These are phyloP conservation scores for Fusarium albidum DNA, from an alignment of 2,329 filamentous ascomycete genomes.

Conservation along the genomic window DNA sequence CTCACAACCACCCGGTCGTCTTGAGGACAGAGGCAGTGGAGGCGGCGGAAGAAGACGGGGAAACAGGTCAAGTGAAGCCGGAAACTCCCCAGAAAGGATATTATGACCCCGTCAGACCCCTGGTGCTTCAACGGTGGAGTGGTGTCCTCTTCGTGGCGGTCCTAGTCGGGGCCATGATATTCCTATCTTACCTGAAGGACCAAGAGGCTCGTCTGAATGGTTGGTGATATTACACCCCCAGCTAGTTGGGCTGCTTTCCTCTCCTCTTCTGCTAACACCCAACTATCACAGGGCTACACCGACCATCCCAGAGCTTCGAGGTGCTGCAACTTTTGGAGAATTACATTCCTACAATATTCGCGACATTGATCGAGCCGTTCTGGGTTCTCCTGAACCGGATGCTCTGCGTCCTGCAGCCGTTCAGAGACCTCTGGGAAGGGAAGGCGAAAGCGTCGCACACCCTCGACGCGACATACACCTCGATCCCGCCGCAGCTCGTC, in stretches of 20 bases:
- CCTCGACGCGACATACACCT: conserved; percentile 57
- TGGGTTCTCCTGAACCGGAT: conserved; percentile 64
- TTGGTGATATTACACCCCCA: conserved; percentile 9
- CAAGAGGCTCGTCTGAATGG: conserved; percentile 31
- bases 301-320: conserved; percentile 44
- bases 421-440: conserved; percentile 56
- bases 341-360: conserved; percentile 62
- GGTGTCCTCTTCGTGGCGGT: conserved; percentile 27
- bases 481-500: conserved; percentile 62
- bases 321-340: conserved; percentile 51
- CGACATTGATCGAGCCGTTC: conserved; percentile 64
- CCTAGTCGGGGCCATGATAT: conserved; percentile 20
- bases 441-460: conserved; percentile 46
- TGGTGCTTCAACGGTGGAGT: conserved; percentile 23
- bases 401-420: conserved; percentile 62
- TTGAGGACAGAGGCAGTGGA: no score
- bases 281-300: conserved; percentile 42
- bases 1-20: neutral
- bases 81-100: conserved; percentile 19
- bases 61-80: no score
- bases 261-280: neutral
- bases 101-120: conserved; percentile 38
- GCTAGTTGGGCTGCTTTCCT: no score
- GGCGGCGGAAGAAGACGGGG: no score
- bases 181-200: conserved; percentile 36